Conservation (phyloP, 495 filamentous ascomycete species). For the Astrothelium macrocarpum region DNA sequence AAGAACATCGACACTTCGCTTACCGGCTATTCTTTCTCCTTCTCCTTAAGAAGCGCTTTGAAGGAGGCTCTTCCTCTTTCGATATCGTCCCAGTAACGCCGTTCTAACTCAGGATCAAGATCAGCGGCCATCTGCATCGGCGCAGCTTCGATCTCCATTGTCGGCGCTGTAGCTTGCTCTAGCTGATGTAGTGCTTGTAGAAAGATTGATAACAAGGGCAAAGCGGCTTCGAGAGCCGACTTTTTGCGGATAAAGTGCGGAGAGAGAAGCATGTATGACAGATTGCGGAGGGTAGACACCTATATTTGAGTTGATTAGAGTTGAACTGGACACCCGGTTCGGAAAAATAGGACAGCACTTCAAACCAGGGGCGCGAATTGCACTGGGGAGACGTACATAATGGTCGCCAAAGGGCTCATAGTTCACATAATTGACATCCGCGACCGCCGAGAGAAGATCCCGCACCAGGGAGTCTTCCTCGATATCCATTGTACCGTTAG, state of each 20-base stretch:
- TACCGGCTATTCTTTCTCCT: too few species aligned
- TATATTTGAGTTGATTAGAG: neutral
- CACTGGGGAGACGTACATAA: slow-evolving; percentile 37
- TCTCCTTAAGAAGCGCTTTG: neutral
- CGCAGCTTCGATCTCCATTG: neutral
- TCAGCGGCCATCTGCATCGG: slow-evolving; percentile 1
- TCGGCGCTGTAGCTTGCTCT: neutral
- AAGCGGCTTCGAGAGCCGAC: neutral
- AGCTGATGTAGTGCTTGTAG: neutral
- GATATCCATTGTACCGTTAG: slow-evolving; percentile 47
- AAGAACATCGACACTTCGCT: too few species aligned
- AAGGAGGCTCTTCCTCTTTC: neutral
- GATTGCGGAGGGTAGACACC: slow-evolving; percentile 1
- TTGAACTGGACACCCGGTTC: neutral
- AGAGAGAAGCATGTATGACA: neutral
- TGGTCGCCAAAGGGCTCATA: slow-evolving; percentile 74
- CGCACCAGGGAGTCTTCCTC: slow-evolving; percentile 71
- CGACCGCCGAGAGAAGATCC: slow-evolving; percentile 58
- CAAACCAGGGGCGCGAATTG: neutral
- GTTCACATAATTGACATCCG: slow-evolving; percentile 63
- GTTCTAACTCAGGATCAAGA: neutral
- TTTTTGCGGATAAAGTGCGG: neutral
- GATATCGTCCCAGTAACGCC: neutral
- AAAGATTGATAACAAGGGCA: neutral
- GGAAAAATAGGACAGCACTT: neutral